Percentiles rank a stretch among this genome's conserved stretches.
phyloP scores from a whole-genome alignment of 306 rosid species.

The Acacia acuminata region DNA sequence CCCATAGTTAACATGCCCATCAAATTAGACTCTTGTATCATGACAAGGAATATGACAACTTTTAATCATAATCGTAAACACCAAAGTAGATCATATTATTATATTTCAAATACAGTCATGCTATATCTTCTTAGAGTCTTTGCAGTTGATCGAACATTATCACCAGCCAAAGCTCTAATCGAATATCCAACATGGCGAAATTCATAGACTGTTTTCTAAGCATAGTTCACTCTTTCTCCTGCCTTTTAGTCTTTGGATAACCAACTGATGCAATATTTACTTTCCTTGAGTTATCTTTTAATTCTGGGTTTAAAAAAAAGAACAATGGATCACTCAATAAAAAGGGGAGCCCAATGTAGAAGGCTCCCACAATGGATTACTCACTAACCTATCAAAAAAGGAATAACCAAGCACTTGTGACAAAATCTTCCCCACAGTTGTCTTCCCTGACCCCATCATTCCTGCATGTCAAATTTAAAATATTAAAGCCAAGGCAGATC shows the following conservation, averaged over 20 bases:
- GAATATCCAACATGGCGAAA: constrained; percentile 12
- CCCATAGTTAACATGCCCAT: constrained; percentile 24
- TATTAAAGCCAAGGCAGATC: constrained; percentile 28
- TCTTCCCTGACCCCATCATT: constrained; percentile 99
- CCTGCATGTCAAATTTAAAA: constrained; percentile 57
- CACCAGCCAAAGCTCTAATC: constrained; percentile 20
- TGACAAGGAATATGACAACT: constrained; percentile 18
- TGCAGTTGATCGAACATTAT: constrained; percentile 14
- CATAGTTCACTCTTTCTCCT: constrained; percentile 10
- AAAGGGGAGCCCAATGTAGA: no score
- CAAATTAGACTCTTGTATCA: constrained; percentile 14
- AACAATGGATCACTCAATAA: constrained; percentile 40
- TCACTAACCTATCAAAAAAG: constrained; percentile 78
- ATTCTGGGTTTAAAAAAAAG: not conserved
- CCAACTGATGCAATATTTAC: not conserved
- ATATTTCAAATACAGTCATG: constrained; percentile 20
- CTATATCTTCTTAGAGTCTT: constrained; percentile 1
- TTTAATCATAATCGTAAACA: constrained; percentile 22
- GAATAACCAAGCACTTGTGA: constrained; percentile 76
- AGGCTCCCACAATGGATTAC: constrained; percentile 11
- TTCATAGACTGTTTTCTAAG: constrained; percentile 1
- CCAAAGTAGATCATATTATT: constrained; percentile 29
- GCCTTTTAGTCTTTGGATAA: constrained; percentile 5
- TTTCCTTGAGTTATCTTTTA: not conserved
- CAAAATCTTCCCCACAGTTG: constrained; percentile 91